Base-by-base conservation (phyloP, 768 basidiomycete species). In the Boletus sp. region DNA sequence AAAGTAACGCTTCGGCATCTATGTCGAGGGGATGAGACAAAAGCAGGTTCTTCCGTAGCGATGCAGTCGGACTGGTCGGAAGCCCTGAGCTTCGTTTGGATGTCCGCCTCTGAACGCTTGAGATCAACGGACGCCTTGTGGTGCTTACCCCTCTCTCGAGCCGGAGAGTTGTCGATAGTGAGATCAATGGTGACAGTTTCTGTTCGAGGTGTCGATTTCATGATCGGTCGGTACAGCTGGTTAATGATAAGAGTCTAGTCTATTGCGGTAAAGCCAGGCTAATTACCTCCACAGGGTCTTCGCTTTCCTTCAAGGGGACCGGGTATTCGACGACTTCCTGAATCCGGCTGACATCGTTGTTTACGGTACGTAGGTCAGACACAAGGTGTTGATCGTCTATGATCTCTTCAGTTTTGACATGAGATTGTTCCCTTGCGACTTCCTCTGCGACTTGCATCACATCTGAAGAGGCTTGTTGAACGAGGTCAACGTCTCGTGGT, bases 181-280 rank as follows among this genome's bases (percentile, higher is more conserved):
- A 81, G 69, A 63, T 83, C 80, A 53, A 80, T 75, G 40, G 73
- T 77, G 8, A 70, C 59, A 21, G 57, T 55, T 40, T 74, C 58
- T 21, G 51, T 56, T 59, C 47, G 51, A 33, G 64, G 63, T 25
- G 59, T 61, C 29, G 58, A 57, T 40, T 57, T 48, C 49, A 40
- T 17, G 15, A 51, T 46, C 25, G 46, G 47, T 32, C 25, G 25
- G 40, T 33, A 56, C 29, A 44, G 32, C 64, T 70, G 35, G 30
- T 46, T 50, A 27, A 50, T n/a, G 38, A 39, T 61, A 8, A 54
- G 17, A 48, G 39, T 50, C n/a, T 21, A 23, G 42, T 40, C 17
- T 32, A n/a, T 29, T 27, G 23, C 29, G 30, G n/a, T 23, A 14
- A 44, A 29, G 44, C 35, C 25, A n/a, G 34, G 27, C n/a, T 30